phyloP scores from a whole-genome alignment of 2,329 filamentous ascomycete species.

The Akanthomyces lecanii region DNA sequence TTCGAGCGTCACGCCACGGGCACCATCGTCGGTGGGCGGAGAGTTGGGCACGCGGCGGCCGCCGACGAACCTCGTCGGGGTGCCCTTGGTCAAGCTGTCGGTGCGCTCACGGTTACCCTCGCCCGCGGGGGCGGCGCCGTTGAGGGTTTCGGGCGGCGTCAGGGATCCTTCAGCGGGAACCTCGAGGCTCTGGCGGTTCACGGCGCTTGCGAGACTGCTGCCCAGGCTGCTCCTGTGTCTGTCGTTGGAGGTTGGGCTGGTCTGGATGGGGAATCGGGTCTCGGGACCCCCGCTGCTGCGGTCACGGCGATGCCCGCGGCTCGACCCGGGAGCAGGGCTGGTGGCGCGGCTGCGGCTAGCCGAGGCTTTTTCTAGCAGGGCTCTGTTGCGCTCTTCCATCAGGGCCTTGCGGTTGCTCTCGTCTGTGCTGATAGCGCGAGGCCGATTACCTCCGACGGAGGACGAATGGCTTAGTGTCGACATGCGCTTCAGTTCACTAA shows the following conservation, averaged over 20 bases:
- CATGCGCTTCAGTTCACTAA: slow-evolving; percentile 91
- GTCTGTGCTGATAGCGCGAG: slow-evolving; percentile 87
- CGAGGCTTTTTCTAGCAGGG: slow-evolving; percentile 65
- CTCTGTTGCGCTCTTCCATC: slow-evolving; percentile 88
- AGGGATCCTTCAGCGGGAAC: slow-evolving; percentile 62
- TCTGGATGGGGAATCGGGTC: slow-evolving; percentile 80
- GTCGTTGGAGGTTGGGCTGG: slow-evolving; percentile 56
- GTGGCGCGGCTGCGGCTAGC: slow-evolving; percentile 66
- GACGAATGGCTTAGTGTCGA: slow-evolving; percentile 64
- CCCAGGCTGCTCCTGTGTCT: slow-evolving; percentile 48
- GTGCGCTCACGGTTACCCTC: slow-evolving; percentile 22
- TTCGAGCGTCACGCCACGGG: slow-evolving; percentile 47
- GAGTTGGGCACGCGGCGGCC: slow-evolving; percentile 40
- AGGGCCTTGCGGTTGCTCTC: slow-evolving; percentile 91
- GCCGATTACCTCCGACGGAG: slow-evolving; percentile 55
- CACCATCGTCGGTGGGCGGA: slow-evolving; percentile 29
- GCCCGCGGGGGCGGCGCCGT: slow-evolving; percentile 36
- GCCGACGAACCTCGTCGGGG: slow-evolving; percentile 41
- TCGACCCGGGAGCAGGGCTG: slow-evolving; percentile 61
- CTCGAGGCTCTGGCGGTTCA: slow-evolving; percentile 70
- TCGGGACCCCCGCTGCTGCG: slow-evolving; percentile 68
- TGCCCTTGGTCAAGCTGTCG: slow-evolving; percentile 22
- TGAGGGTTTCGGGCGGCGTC: slow-evolving; percentile 39
- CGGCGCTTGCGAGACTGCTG: slow-evolving; percentile 44
- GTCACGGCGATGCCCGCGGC: slow-evolving; percentile 68